Conservation (phyloP, 345 rosid species). For the Noccaea caerulescens region DNA sequence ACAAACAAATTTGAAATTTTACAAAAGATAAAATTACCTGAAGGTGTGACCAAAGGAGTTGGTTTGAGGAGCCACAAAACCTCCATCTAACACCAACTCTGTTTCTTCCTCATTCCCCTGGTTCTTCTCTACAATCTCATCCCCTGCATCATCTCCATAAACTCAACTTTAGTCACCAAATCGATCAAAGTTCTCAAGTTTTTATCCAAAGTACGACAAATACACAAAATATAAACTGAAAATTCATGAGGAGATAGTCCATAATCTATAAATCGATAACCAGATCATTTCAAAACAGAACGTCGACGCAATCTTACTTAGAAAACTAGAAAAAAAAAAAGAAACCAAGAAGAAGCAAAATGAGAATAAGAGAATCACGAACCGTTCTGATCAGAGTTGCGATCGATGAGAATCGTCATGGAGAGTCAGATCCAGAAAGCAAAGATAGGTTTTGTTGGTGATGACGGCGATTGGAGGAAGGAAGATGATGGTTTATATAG, state of each 20-base stretch:
- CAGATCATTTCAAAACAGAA: neutral
- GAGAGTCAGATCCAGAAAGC: conserved; percentile 3
- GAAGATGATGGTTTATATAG: conserved; percentile 16
- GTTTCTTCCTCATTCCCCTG: conserved; percentile 46
- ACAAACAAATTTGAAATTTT: neutral
- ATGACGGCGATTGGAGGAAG: conserved; percentile 28
- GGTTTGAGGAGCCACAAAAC: conserved; percentile 62
- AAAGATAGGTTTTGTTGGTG: conserved; percentile 40
- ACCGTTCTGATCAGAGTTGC: conserved; percentile 33
- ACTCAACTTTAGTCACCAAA: neutral
- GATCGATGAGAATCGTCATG: conserved; percentile 40
- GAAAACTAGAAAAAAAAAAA: too few species aligned
- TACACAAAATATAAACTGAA: neutral
- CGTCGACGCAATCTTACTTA: too few species aligned
- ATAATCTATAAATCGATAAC: neutral
- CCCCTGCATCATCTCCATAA: conserved; percentile 37
- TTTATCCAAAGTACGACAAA: neutral
- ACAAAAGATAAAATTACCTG: conserved; percentile 47
- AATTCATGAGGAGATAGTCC: neutral
- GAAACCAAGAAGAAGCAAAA: neutral
- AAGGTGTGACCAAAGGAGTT: conserved; percentile 89
- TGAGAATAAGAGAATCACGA: conserved; percentile 3
- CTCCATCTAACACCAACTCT: conserved; percentile 53
- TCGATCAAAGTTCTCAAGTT: neutral
- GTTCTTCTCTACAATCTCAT: conserved; percentile 50